Percentiles rank a stretch among this genome's conserved stretches.
phyloP scores from a whole-genome alignment of 2,329 filamentous ascomycete genomes.

The Apiospora hydei region DNA sequence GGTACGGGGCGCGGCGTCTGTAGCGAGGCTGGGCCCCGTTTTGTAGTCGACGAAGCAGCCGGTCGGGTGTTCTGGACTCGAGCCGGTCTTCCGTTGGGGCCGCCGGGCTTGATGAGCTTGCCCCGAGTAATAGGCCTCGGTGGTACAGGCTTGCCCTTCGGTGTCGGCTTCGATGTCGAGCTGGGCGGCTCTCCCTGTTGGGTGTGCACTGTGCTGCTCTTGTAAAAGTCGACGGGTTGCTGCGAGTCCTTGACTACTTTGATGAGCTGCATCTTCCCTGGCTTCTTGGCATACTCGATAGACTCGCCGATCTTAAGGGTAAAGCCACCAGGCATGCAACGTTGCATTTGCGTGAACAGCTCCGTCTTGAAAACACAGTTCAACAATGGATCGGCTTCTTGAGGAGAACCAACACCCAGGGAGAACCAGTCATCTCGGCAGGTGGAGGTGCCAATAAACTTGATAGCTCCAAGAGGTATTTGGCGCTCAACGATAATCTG shows the following conservation, averaged over 20 bases:
- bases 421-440: constrained; percentile 97
- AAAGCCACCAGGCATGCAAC: constrained; percentile 79
- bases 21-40: constrained; percentile 36
- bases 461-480: constrained; percentile 86
- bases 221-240: constrained; percentile 83
- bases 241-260: constrained; percentile 91
- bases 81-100: constrained; percentile 81
- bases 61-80: constrained; percentile 65
- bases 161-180: constrained; percentile 83
- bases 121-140: constrained; percentile 92
- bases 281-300: constrained; percentile 98
- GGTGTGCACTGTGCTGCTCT: constrained; percentile 91
- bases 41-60: constrained; percentile 37
- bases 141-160: constrained; percentile 84
- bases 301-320: constrained; percentile 82
- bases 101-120: constrained; percentile 89
- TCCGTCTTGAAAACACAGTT: constrained; percentile 97
- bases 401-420: constrained; percentile 84
- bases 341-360: constrained; percentile 90
- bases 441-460: constrained; percentile 82
- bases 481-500: constrained; percentile 83
- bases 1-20: constrained; percentile 40
- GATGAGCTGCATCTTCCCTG: constrained; percentile 86
- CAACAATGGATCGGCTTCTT: constrained; percentile 91
- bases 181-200: constrained; percentile 82